phyloP scores from a whole-genome alignment of 1,284 basidiomycete species.

The Cronartium quercuum region DNA sequence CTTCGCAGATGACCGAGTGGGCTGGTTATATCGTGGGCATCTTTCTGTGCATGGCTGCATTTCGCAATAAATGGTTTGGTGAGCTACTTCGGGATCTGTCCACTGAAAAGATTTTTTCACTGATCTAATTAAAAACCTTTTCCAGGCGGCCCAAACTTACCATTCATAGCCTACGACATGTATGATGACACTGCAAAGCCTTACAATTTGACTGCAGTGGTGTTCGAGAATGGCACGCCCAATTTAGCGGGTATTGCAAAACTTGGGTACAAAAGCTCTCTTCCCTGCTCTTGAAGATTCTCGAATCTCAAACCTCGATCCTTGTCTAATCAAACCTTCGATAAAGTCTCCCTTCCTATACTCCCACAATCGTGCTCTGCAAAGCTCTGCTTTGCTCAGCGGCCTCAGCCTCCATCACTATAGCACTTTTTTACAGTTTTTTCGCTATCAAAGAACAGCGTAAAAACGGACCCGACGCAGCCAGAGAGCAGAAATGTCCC shows the following conservation, averaged over 20 bases:
- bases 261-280: too few species aligned
- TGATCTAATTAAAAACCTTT: not conserved
- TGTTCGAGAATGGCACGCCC: constrained; percentile 18
- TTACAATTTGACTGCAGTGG: constrained; percentile 16
- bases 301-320: too few species aligned
- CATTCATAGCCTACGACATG: constrained; percentile 32
- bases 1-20: constrained; percentile 23
- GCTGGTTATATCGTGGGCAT: constrained; percentile 3
- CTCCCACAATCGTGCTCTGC: constrained; percentile 3
- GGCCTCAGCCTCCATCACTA: constrained; percentile 17
- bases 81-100: too few species aligned
- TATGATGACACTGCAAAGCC: constrained; percentile 10
- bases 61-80: constrained; percentile 37
- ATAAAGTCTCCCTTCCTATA: constrained; percentile 18
- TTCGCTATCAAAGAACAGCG: too few species aligned
- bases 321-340: too few species aligned
- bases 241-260: not conserved
- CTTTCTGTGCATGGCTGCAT: constrained; percentile 28
- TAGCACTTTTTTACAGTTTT: constrained; percentile 12
- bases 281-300: too few species aligned
- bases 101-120: not conserved
- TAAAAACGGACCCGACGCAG: too few species aligned
- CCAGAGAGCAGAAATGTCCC: not conserved
- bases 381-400: not conserved
- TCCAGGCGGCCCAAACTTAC: constrained; percentile 13